Evolutionary conservation across 1,284 basidiomycete genomes (phyloP), one percentile per base, ranked within the genome.

Genomic region (Porogramme epimiltina): DNA sequence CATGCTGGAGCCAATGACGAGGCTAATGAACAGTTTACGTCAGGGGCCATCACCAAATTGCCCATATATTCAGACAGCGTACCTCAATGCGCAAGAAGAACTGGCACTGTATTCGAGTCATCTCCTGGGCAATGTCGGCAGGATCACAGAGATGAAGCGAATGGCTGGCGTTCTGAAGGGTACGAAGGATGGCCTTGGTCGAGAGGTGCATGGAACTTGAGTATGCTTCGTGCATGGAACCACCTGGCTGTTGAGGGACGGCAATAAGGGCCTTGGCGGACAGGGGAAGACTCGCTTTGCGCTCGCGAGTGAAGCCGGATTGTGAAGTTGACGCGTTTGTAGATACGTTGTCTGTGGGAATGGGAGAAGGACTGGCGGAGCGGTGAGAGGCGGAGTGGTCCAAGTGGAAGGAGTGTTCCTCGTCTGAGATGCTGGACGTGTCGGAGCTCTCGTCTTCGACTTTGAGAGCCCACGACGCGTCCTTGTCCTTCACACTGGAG

Each of bases 1-100:
- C 86, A 64, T 85, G 87, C 51, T 83, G 77, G 22, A 92, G 74
- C 90, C 89, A 92, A 64, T 92, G 82, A 47, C 89, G 81, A 34
- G 89, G 88, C 89, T 92, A 56, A 11, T 46, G 41, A 47, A 42
- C 42, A 34, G 19, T 18, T 5, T 22, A 38, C 13, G n/a, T 53
- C 25, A 57, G 39, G 40, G 4, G 19, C 25, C 8, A 39, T 20
- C 3, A 11, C 23, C 13, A 15, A 22, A 18, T n/a, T 5, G 11
- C 49, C 13, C 20, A 15, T 22, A 16, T 13, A 42, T 19, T 42
- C 45, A 20, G 47, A 26, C 47, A 41, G 61, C 76, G 52, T 49
- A 89, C 89, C 76, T 87, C 74, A 50, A 92, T 91, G 49, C 77
- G 73, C 58, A 89, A 64, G 65, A 92, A 91, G 42, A 82, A 67